These are phyloP conservation scores for Cutaneotrichosporon sp. DNA, from an alignment of 1,284 basidiomycete species.

Conservation along the genomic window DNA sequence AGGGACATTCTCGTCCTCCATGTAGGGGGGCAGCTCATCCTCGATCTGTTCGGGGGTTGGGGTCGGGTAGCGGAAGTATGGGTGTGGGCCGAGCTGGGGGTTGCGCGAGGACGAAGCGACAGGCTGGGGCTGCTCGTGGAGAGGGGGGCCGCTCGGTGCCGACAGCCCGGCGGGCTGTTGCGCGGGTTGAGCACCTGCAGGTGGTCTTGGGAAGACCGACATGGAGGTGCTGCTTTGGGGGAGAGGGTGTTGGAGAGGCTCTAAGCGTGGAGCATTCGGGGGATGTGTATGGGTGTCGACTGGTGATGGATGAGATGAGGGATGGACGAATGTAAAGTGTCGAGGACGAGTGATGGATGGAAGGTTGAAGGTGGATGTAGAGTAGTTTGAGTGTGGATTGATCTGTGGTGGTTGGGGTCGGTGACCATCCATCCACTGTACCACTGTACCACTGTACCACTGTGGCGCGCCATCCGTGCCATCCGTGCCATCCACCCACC, in stretches of 20 bases:
- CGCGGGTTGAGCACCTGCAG: conserved; percentile 2
- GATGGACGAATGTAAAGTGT: not conserved
- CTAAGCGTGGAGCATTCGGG: not conserved
- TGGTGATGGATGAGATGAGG: not conserved
- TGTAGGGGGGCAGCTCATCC: conserved; percentile 47
- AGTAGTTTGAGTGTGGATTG: too few relatives aligned
- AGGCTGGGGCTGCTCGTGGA: conserved; percentile 23
- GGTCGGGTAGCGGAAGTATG: conserved; percentile 46
- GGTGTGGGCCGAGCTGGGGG: conserved; percentile 44
- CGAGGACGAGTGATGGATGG: not conserved
- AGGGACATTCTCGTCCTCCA: conserved; percentile 42
- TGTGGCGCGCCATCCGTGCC: too few relatives aligned
- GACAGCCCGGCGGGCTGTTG: not conserved
- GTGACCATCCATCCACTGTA: too few relatives aligned
- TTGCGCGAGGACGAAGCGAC: conserved; percentile 30
- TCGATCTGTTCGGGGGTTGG: conserved; percentile 43
- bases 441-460: too few relatives aligned
- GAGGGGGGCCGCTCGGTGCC: not conserved
- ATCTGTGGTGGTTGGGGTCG: too few relatives aligned
- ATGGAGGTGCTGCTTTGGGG: conserved; percentile 2
- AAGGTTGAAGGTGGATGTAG: not conserved
- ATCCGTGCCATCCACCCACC: too few relatives aligned
- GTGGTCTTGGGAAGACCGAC: conserved; percentile 2
- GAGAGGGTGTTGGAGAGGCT: not conserved
- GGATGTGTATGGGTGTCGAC: not conserved